phyloP scores from a whole-genome alignment of 176 grass and related monocot genomes.

The Themeda triandra region DNA sequence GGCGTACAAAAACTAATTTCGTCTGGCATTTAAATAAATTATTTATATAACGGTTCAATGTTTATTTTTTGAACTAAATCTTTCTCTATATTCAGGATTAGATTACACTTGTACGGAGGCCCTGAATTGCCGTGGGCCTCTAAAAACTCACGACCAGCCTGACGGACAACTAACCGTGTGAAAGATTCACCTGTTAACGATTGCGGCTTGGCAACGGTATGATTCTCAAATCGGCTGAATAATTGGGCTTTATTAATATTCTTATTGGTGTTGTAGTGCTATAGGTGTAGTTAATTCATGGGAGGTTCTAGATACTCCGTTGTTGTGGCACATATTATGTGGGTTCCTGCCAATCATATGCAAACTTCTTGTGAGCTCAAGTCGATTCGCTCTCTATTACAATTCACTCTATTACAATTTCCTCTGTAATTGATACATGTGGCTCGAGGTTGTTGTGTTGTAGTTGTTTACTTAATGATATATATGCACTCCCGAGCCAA shows the following conservation, averaged over 20 bases:
- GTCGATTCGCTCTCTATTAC: neutral
- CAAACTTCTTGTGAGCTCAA: constrained; percentile 4
- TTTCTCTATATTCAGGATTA: no score
- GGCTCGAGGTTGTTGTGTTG: neutral
- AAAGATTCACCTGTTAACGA: neutral
- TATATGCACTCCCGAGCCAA: neutral
- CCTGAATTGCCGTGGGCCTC: no score
- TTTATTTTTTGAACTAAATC: no score
- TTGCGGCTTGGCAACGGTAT: constrained; percentile 30
- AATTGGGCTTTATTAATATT: neutral
- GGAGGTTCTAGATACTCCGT: neutral
- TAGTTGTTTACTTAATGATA: neutral
- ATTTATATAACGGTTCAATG: no score
- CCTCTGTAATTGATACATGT: neutral
- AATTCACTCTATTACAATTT: constrained; percentile 15
- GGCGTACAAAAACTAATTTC: no score
- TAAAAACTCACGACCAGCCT: no score
- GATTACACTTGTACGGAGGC: no score
- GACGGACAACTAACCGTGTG: neutral
- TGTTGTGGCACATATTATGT: neutral
- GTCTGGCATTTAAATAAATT: no score
- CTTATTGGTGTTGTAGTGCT: neutral
- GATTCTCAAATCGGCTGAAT: constrained; percentile 6
- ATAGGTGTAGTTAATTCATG: neutral
- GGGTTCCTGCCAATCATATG: neutral